phyloP scores from a whole-genome alignment of 1,284 basidiomycete species.

The Moesziomyces globuligerus region DNA sequence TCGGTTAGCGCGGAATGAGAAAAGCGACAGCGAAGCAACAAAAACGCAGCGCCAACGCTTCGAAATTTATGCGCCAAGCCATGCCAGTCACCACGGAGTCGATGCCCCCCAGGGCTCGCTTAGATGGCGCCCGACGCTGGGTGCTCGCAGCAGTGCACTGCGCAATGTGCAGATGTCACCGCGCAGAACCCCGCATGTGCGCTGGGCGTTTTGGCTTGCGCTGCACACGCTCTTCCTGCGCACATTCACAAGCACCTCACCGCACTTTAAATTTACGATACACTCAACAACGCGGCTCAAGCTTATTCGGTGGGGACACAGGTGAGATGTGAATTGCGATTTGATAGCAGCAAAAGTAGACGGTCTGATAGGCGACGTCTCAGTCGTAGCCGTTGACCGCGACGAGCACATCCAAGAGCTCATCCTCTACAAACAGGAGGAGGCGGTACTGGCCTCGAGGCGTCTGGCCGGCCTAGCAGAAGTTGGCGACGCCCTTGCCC shows the following conservation, averaged over 20 bases:
- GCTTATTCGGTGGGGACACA: too few species aligned
- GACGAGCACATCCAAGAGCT: conserved; percentile 47
- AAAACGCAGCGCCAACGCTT: background rate
- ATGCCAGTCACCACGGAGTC: conserved; percentile 9
- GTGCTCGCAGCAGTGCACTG: too few species aligned
- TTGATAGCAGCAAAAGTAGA: too few species aligned
- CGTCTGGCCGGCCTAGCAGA: conserved; percentile 48
- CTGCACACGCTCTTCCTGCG: too few species aligned
- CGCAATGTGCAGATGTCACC: too few species aligned
- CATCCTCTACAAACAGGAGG: conserved; percentile 49
- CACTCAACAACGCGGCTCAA: too few species aligned
- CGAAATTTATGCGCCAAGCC: conserved; percentile 25
- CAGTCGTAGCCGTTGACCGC: conserved; percentile 41
- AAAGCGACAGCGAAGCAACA: conserved; percentile 22
- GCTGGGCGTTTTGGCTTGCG: too few species aligned
- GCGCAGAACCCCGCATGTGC: too few species aligned
- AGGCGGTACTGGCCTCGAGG: conserved; percentile 22
- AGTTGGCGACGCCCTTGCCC: conserved; percentile 48
- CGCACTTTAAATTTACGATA: too few species aligned
- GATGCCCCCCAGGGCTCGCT: conserved; percentile 3
- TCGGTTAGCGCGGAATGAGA: conserved; percentile 21
- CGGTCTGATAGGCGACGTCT: background rate
- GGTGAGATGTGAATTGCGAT: too few species aligned
- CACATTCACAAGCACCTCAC: too few species aligned
- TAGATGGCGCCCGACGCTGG: background rate